Conservation (phyloP, 352 stramenopile species). For the Blastocystis sp. region DNA sequence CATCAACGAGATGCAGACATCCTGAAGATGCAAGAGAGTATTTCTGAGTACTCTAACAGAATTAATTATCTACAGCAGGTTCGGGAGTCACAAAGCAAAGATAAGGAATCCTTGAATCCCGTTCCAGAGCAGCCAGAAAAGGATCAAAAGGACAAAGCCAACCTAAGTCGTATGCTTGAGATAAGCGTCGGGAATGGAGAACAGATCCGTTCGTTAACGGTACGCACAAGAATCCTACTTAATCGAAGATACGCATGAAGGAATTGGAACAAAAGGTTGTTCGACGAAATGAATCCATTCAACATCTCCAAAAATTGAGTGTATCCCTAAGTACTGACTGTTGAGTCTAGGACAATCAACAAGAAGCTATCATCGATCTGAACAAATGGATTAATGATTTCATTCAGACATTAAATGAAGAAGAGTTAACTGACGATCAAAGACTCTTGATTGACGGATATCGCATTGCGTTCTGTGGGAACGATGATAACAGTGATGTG, state of each 20-base stretch:
- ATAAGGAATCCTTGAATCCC: not conserved
- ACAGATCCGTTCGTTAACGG: not conserved
- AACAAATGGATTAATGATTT: not conserved
- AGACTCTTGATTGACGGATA: not conserved
- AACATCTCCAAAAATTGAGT: not conserved
- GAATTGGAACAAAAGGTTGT: not conserved
- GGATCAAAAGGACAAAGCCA: not conserved
- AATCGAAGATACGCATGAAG: not conserved
- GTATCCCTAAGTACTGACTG: not conserved
- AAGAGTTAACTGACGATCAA: not conserved
- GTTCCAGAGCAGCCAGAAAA: not conserved
- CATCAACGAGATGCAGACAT: not conserved
- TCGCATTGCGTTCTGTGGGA: not conserved
- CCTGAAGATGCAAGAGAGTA: not conserved
- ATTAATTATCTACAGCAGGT: not conserved
- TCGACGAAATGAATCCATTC: not conserved
- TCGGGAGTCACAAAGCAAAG: not conserved
- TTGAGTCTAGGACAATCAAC: not conserved
- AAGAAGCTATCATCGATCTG: not conserved
- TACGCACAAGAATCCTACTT: not conserved
- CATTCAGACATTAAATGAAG: not conserved
- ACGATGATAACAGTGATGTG: slow-evolving; percentile 1
- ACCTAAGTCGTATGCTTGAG: not conserved
- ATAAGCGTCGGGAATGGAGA: not conserved
- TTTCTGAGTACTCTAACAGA: not conserved